Base-by-base conservation (phyloP, 2,329 filamentous ascomycete genomes). In the Colletotrichum sp. region DNA sequence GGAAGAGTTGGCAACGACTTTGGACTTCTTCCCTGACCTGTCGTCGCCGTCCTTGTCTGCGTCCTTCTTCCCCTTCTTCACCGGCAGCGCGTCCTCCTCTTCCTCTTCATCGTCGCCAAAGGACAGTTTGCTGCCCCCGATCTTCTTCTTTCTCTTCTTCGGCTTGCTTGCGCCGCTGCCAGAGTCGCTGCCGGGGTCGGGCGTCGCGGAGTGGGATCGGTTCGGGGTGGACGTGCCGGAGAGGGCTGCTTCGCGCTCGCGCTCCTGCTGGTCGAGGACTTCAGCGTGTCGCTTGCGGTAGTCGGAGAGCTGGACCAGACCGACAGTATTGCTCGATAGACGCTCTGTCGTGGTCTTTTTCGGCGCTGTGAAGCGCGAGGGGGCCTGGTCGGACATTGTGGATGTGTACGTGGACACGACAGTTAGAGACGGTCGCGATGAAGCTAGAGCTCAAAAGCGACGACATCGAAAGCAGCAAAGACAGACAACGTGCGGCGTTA, bases 201-300 rank as follows among this genome's bases (percentile, higher is more conserved):
- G 89, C 21, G 89, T 91, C 78, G 81, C 84, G 70, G 87, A 87
- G 69, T 83, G 81, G n/a, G 88, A 89, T 72, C 86, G 86, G 80
- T 90, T 88, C 55, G 89, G 87, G 60, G 88, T 89, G 61, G 87
- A 85, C 74, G 85, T 83, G 78, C 82, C 83, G 71, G 85, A 83
- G 71, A 90, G 82, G 30, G 90, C 87, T 55, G 88, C 90, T 79
- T 95, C 94, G 81, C 93, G 92, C 81, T 97, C 95, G 81, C 94
- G 92, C 82, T 97, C 95, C 82, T 97, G 96, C 82, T 95, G 93
- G 84, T 98, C 96, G 64, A 98, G 88, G n/a, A 96, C 95, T 85
- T 98, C 95, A 80, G 96, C 96, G 84, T 96, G 95, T 75, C 97
- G 93, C 87, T 99, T 99, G 85, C 96, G 95, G 84, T 98, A 99